Evolutionary conservation across 257 asterid genomes (phyloP).

Genomic region (Scutellaria galericulata): DNA sequence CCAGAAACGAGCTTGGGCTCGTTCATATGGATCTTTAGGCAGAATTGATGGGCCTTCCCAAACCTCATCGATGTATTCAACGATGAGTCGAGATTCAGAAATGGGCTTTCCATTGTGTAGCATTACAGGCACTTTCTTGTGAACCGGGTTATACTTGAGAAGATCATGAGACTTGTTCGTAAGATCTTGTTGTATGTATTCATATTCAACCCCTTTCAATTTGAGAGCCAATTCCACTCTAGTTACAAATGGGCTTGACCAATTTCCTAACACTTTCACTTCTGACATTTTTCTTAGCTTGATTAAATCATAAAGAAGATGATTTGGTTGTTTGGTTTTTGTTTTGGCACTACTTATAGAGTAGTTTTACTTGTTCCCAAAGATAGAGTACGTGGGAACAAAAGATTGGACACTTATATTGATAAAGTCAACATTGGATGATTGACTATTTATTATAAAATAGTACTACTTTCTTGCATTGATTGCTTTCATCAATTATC

Average conservation of each 20-base stretch:
- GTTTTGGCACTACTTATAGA: no score
- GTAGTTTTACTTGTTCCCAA: no score
- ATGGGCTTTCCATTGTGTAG: conserved; percentile 56
- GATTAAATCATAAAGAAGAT: not conserved
- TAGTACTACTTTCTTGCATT: no score
- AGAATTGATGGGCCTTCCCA: conserved; percentile 47
- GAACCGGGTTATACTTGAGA: conserved; percentile 53
- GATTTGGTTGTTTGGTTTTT: not conserved
- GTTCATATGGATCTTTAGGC: conserved; percentile 50
- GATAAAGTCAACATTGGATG: no score
- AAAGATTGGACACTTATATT: no score
- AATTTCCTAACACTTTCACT: conserved; percentile 51
- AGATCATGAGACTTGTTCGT: conserved; percentile 45
- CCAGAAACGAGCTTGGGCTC: conserved; percentile 61
- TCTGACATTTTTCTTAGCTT: conserved; percentile 3
- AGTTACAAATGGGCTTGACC: conserved; percentile 47
- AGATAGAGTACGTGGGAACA: no score
- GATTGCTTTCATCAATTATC: no score
- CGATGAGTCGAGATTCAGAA: conserved; percentile 48
- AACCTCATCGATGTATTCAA: conserved; percentile 59
- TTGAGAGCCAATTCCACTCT: conserved; percentile 53
- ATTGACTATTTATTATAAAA: no score
- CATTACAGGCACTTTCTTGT: conserved; percentile 50
- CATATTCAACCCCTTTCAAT: conserved; percentile 53
- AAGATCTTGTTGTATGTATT: conserved; percentile 44